phyloP scores from a whole-genome alignment of 345 rosid genomes.

The Camelina neglecta region DNA sequence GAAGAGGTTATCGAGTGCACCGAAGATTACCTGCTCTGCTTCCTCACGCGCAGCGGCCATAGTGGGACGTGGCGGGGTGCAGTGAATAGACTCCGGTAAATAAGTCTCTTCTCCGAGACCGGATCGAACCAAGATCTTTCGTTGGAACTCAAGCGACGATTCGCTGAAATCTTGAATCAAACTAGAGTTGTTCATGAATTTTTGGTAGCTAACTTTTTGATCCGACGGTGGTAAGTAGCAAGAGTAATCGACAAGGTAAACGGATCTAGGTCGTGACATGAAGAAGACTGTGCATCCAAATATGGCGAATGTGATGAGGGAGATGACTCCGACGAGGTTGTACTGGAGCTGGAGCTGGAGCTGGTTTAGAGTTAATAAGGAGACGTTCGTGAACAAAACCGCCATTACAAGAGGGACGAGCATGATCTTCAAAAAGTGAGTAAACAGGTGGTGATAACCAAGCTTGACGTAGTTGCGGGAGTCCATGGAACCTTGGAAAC shows the following conservation, averaged over 20 bases:
- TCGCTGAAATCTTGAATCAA: constrained; percentile 64
- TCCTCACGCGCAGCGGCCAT: constrained; percentile 90
- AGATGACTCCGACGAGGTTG: constrained; percentile 60
- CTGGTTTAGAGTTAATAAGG: constrained; percentile 59
- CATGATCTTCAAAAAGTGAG: constrained; percentile 59
- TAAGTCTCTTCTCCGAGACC: constrained; percentile 94
- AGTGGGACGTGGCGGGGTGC: constrained; percentile 72
- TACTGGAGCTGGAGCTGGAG: constrained; percentile 55
- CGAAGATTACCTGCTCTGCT: constrained; percentile 91
- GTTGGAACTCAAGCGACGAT: constrained; percentile 72
- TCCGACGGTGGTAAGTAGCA: constrained; percentile 74
- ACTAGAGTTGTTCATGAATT: constrained; percentile 73
- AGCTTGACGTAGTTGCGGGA: constrained; percentile 66
- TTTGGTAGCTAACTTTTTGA: constrained; percentile 52
- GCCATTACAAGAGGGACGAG: constrained; percentile 56
- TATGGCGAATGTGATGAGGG: constrained; percentile 52
- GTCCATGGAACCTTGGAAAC: constrained; percentile 43
- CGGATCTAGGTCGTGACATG: constrained; percentile 72
- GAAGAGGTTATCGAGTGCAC: constrained; percentile 74
- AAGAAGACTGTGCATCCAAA: constrained; percentile 66
- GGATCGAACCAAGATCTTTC: constrained; percentile 74
- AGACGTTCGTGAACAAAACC: constrained; percentile 51
- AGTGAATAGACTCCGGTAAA: constrained; percentile 70
- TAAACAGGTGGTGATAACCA: constrained; percentile 70
- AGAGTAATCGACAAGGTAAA: constrained; percentile 74